Conservation (phyloP, 1,284 basidiomycete genomes). For the Pseudozyma pruni region DNA sequence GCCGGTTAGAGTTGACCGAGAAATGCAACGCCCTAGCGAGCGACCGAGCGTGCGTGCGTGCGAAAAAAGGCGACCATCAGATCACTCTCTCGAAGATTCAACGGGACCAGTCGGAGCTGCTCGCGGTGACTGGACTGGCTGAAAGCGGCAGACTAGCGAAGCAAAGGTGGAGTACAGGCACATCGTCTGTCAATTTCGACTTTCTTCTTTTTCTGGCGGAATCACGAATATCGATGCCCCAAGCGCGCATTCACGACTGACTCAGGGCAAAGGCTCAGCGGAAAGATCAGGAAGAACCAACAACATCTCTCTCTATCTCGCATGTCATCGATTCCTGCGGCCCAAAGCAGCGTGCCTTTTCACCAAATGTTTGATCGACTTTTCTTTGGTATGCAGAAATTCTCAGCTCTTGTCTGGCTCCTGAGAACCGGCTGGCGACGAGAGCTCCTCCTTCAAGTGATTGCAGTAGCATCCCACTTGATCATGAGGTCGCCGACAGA, state of each 20-base stretch:
- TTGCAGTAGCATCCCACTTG: no score
- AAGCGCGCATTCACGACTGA: neutral
- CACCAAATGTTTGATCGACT: slow-evolving; percentile 2
- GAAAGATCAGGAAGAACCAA: slow-evolving; percentile 15
- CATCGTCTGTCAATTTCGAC: neutral
- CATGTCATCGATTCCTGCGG: neutral
- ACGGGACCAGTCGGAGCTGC: slow-evolving; percentile 13
- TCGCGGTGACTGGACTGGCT: slow-evolving; percentile 4
- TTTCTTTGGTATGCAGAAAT: no score
- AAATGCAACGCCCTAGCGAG: no score
- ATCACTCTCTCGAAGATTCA: neutral
- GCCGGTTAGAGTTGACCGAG: neutral
- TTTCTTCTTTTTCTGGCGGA: neutral
- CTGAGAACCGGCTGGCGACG: no score
- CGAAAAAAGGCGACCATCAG: neutral
- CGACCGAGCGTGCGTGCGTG: neutral
- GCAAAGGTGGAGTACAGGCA: slow-evolving; percentile 2
- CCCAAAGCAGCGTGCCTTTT: neutral
- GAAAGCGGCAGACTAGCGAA: slow-evolving; percentile 12
- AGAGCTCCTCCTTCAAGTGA: no score
- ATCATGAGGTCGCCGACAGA: no score
- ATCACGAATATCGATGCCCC: neutral
- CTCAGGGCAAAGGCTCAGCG: neutral
- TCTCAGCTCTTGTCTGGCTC: no score
- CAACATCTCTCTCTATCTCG: slow-evolving; percentile 11